phyloP scores from a whole-genome alignment of 129 eudicot species.

The Erigeron canadensis region DNA sequence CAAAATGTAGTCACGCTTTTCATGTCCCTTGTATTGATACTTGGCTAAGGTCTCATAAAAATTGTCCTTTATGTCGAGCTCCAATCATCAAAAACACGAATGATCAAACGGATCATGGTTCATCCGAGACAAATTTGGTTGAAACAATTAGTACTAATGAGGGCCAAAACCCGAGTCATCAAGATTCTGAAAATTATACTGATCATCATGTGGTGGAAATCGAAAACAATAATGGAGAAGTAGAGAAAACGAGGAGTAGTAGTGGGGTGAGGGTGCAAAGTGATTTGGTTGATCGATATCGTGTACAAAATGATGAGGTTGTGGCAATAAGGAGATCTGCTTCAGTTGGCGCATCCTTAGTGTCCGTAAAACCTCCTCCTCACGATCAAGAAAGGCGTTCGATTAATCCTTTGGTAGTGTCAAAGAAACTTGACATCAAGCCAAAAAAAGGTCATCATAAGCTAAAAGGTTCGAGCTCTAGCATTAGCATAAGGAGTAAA shows the following conservation, averaged over 20 bases:
- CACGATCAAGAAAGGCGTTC: conserved; percentile 31
- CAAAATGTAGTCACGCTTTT: conserved; percentile 74
- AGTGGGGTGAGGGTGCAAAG: conserved; percentile 35
- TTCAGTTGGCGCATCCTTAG: conserved; percentile 42
- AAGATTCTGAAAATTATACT: conserved; percentile 25
- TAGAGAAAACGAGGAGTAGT: conserved; percentile 24
- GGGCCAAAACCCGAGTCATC: conserved; percentile 6
- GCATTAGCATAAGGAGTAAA: conserved; percentile 32
- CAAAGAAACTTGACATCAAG: conserved; percentile 21
- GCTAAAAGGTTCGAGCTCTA: conserved; percentile 34
- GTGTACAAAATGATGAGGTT: conserved; percentile 10
- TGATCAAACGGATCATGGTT: background rate
- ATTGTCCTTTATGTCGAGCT: conserved; percentile 77
- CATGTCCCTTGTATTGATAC: conserved; percentile 74
- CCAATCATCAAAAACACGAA: conserved; percentile 36
- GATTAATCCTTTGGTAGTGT: conserved; percentile 1
- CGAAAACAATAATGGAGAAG: conserved; percentile 27
- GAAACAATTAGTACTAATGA: conserved; percentile 22
- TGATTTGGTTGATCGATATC: conserved; percentile 45
- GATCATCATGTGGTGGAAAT: conserved; percentile 28
- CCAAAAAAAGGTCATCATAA: conserved; percentile 22
- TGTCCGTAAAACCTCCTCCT: conserved; percentile 19
- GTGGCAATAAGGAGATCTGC: conserved; percentile 49
- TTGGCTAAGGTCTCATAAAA: conserved; percentile 67
- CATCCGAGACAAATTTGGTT: conserved; percentile 5